Evolutionary conservation across 345 rosid species (phyloP), one percentile per base, ranked within the genome.

Genomic region (Ceriops zippeliana): DNA sequence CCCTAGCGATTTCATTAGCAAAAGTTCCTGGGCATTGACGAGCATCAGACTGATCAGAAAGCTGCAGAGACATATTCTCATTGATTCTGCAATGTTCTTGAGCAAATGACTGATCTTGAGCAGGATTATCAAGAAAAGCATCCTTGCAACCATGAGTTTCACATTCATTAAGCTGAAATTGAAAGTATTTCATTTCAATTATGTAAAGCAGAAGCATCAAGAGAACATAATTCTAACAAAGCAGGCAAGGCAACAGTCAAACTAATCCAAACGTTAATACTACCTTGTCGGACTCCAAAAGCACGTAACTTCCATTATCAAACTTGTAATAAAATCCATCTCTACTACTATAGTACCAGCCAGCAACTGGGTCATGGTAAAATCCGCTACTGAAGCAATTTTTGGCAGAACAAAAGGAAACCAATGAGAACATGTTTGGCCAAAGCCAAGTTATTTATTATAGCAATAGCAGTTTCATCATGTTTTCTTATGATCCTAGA

Each of bases 321-420:
- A 89, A 82, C 70, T 79, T 87, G 87, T 93, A 93, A 75, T 90
- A 93, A 38, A 67, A 80, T 57, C 97, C 90, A 74, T 93, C 96
- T 63, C 79, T 79, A 65, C 84, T 86, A 72, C 89, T 86, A 75
- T 90, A 90, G 73, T 90, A 93, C 98, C 97, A 93, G 22, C 97
- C 98, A 70, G 86, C 93, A 77, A 7, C 72, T 28, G 96, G 90
- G 61, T 90, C 92, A 71, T 93, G 93, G 77, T 90, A 90, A 79
- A 93, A 90, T 73, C 96, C 97, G 76, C 84, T 87, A 62, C 97
- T 89, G 89, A 83, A 80, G 46, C 26, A 69, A 73, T 64, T 17
- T 20, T 27, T 30, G 6, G 61, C 17, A 32, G 63, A 37, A 28
- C 17, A 10, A 8, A 32, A 51, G 8, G 24, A 24, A 52, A 21